phyloP scores from a whole-genome alignment of 2,329 filamentous ascomycete genomes.

The Chaetothyriales sp. region DNA sequence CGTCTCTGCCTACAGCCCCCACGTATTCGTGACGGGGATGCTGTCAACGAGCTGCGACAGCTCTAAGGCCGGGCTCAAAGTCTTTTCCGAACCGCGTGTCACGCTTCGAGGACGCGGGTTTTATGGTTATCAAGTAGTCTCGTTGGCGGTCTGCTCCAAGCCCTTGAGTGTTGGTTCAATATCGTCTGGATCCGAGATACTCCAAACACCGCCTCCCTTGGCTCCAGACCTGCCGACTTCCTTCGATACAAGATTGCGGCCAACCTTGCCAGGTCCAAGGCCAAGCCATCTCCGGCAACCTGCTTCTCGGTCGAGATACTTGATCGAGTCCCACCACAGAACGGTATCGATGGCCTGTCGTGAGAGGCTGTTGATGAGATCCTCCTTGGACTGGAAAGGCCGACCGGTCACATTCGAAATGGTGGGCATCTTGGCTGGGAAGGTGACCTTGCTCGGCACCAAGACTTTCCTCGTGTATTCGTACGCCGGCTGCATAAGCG shows the following conservation, averaged over 20 bases:
- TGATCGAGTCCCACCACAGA: constrained; percentile 86
- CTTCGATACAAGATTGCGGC: constrained; percentile 82
- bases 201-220: constrained; percentile 88
- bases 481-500: constrained; percentile 77
- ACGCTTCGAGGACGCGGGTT: background rate
- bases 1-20: background rate
- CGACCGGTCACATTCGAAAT: constrained; percentile 75
- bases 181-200: constrained; percentile 66
- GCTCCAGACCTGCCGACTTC: constrained; percentile 74
- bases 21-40: background rate
- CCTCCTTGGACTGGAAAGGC: constrained; percentile 58
- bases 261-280: constrained; percentile 86
- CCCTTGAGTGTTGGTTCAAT: constrained; percentile 37
- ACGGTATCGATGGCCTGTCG: constrained; percentile 84
- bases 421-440: constrained; percentile 62
- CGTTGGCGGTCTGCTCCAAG: constrained; percentile 13
- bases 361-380: constrained; percentile 67
- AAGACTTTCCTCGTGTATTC: constrained; percentile 58
- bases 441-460: constrained; percentile 51
- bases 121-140: constrained; percentile 1
- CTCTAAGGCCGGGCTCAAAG: background rate
- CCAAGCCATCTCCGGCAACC: constrained; percentile 77
- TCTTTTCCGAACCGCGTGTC: background rate
- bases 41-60: background rate
- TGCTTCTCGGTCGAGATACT: constrained; percentile 71